Base-by-base conservation (phyloP, 495 filamentous ascomycete species). In the Rhizodiscina lignyota region DNA sequence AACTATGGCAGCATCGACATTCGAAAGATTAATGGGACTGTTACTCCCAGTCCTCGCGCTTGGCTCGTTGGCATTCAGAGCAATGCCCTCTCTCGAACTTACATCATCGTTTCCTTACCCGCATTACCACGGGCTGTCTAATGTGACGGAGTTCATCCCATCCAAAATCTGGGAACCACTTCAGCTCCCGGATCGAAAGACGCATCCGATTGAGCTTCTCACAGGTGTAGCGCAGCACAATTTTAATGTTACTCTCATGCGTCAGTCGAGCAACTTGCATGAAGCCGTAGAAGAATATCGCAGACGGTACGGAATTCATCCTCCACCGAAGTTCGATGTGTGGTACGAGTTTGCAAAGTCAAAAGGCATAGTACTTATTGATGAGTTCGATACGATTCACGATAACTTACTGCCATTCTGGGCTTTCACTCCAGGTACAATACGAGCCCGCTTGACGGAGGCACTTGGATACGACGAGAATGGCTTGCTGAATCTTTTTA, bases 301-400 rank as follows among this genome's bases (percentile, higher is more conserved):
- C 30, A 64, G 72, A 21, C 61, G 76, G 34, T 55, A 67, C 30
- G 56, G 61, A 1, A 56, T 72, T 18, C 50, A 60, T 3, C 77
- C 77, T 11, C 77, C 77, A 40, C 60, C 64, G 0, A 58, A 69
- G 30, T 83, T 81, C 41, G 72, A 81, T 44, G 52, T 67, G 38
- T 87, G 82, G 83, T 85, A 72, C 45, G 58, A 75, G 24, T 86
- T 76, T 52, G 77, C 82, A 5, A 67, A 53, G 17, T 57, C 57
- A 8, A 68, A 67, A 28, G 65, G 64, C 4, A 79, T 80, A 2
- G 54, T 72, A 8, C 58, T 84, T 8, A 67, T 86, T 40, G 82
- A 92, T 41, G 68, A 79, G 40, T 87, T 77, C 41, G 74, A 80
- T 41, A 72, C 75, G 36, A 83, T 89, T 5, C 63, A 77, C 39